Evolutionary conservation across 805 yeast genomes (phyloP), one percentile per base, ranked within the genome.

Genomic region (Sugiyamaella lignohabitans): DNA sequence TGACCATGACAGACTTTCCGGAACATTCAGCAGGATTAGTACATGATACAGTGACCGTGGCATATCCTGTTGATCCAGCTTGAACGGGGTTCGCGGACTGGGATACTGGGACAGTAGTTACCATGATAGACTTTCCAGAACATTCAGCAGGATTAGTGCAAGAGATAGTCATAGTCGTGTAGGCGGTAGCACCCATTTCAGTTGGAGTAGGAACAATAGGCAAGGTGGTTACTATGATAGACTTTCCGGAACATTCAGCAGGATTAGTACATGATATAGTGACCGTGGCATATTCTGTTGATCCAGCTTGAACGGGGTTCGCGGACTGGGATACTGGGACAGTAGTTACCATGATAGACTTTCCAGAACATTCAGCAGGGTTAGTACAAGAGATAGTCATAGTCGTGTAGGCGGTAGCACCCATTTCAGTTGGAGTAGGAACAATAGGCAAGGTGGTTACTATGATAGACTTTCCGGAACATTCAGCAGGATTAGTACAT

Each of bases 61-160:
- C 43, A 34, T 29, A 24, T 5, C 16, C 10, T 2, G 48, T 45
- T 3, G 40, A 36, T 2, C 2, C 18, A 5, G 40, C n/a, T 21
- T 8, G n/a, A 18, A 17, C n/a, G 21, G 38, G 20, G 10, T n/a
- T 6, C 6, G 20, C 22, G n/a, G 47, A 35, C n/a, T 20, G 44
- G 8, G 40, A 14, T 2, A 40, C 39, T 18, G 45, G 21, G 14
- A 37, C 14, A 34, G 43, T 40, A 11, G 51, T 34, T 2, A 46
- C 17, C 5, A 35, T 14, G 2, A 4, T 8, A 10, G 19, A 17
- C 14, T 29, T 14, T 14, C 39, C 39, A 2, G 29, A 8, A 21
- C 56, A 53, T 1, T 41, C 19, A 2, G 46, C n/a, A 2, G 41
- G 27, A 38, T 49, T 50, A 5, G 54, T 38, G 46, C 58, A 54